Evolutionary conservation across 1,284 basidiomycete genomes (phyloP).

Genomic region (Heterobasidion occidentale): DNA sequence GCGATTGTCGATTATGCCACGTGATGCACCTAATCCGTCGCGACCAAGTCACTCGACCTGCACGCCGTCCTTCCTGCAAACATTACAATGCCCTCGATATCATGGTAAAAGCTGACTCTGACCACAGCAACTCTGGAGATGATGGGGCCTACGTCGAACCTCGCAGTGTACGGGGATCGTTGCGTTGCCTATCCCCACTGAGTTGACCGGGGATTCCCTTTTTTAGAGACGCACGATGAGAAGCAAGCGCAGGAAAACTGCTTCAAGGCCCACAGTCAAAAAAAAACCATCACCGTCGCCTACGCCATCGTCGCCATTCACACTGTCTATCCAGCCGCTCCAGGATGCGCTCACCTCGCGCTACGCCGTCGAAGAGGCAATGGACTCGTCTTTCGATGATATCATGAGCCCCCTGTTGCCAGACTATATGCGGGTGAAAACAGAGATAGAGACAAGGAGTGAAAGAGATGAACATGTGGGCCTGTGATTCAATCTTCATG

Average conservation of each 20-base stretch:
- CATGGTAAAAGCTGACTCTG: too few species aligned
- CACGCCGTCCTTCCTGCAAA: too few species aligned
- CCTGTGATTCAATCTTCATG: background rate
- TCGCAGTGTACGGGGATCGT: background rate
- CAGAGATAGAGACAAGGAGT: conserved; percentile 8
- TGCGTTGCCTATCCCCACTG: background rate
- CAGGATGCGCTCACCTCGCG: conserved; percentile 8
- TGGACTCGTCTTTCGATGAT: conserved; percentile 16
- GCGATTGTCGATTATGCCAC: too few species aligned
- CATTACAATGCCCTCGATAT: too few species aligned
- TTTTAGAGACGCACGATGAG: background rate
- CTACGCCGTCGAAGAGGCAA: conserved; percentile 9
- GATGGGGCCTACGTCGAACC: background rate
- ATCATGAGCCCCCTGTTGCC: conserved; percentile 14
- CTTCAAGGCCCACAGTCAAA: background rate
- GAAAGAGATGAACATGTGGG: conserved; percentile 13
- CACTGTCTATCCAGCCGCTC: conserved; percentile 8
- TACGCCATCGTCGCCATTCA: background rate
- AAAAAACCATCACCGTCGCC: background rate
- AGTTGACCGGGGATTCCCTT: background rate
- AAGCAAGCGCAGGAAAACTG: background rate
- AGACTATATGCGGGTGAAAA: conserved; percentile 13
- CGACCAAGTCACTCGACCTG: background rate
- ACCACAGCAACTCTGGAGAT: background rate
- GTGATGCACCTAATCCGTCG: too few species aligned